Conservation (phyloP, 1,284 basidiomycete genomes). For the Cystobasidium pallidum region DNA sequence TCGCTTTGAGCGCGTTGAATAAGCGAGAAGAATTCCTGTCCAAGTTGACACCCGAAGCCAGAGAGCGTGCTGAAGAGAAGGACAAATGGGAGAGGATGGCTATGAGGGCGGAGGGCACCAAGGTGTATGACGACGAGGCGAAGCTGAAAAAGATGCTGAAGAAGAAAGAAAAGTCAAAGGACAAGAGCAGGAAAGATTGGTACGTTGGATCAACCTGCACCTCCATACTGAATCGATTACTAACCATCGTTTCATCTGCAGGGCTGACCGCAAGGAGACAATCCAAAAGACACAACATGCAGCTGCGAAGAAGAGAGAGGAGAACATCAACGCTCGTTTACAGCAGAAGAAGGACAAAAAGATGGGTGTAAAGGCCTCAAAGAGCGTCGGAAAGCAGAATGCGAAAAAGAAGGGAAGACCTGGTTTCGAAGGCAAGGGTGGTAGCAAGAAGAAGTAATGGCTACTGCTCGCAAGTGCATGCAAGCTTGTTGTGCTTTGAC, state of each 20-base stretch:
- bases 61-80: conserved; percentile 72
- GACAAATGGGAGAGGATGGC: conserved; percentile 86
- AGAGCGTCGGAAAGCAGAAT: conserved; percentile 38
- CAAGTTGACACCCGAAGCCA: conserved; percentile 73
- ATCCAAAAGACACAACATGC: conserved; percentile 72
- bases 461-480: neutral
- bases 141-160: conserved; percentile 86
- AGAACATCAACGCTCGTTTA: conserved; percentile 80
- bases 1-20: conserved; percentile 77
- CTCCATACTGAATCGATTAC: neutral
- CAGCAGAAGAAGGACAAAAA: conserved; percentile 77
- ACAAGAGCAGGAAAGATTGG: conserved; percentile 80
- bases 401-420: conserved; percentile 65
- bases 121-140: conserved; percentile 79
- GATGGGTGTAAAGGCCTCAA: conserved; percentile 62
- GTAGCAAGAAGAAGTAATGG: conserved; percentile 51
- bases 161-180: conserved; percentile 83
- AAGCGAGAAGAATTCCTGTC: conserved; percentile 74
- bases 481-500: neutral
- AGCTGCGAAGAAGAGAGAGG: conserved; percentile 80
- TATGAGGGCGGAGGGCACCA: conserved; percentile 78
- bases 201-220: conserved; percentile 58
- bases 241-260: conserved; percentile 54
- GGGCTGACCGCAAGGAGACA: conserved; percentile 82
- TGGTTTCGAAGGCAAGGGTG: conserved; percentile 65